Conservation (phyloP, 495 filamentous ascomycete genomes). For the Aspergillus indologenus region DNA sequence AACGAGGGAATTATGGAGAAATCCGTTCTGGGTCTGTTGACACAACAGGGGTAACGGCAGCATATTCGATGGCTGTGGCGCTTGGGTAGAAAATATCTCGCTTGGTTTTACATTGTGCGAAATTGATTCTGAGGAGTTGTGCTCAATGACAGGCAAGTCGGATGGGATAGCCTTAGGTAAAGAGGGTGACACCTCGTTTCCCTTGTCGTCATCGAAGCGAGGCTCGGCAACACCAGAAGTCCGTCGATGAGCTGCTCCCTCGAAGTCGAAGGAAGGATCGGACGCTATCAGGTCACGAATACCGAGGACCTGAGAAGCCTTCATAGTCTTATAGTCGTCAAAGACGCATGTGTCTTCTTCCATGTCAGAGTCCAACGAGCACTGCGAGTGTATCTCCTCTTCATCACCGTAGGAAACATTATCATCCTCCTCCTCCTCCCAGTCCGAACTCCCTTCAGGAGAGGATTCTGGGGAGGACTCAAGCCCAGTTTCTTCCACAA, state of each 20-base stretch:
- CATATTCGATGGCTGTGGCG: neutral
- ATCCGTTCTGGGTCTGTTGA: neutral
- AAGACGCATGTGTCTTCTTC: constrained; percentile 8
- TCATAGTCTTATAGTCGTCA: neutral
- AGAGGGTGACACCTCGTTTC: neutral
- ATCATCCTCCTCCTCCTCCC: constrained; percentile 11
- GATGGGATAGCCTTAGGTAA: neutral
- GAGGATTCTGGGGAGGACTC: neutral
- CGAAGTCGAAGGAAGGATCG: neutral
- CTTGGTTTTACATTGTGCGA: neutral
- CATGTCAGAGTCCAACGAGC: constrained; percentile 10
- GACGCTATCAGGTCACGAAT: neutral
- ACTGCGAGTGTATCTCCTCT: constrained; percentile 3
- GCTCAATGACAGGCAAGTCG: neutral
- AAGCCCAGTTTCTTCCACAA: constrained; percentile 4
- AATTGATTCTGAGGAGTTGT: neutral
- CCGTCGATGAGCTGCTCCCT: neutral
- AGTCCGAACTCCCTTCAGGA: constrained; percentile 8
- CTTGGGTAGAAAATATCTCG: neutral
- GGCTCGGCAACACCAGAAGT: neutral
- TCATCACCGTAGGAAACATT: constrained; percentile 13
- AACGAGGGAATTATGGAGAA: neutral
- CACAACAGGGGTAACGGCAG: neutral
- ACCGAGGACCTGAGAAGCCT: neutral
- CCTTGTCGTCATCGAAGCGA: neutral